phyloP scores from a whole-genome alignment of 1,284 basidiomycete species.

The Mycena citricolor region DNA sequence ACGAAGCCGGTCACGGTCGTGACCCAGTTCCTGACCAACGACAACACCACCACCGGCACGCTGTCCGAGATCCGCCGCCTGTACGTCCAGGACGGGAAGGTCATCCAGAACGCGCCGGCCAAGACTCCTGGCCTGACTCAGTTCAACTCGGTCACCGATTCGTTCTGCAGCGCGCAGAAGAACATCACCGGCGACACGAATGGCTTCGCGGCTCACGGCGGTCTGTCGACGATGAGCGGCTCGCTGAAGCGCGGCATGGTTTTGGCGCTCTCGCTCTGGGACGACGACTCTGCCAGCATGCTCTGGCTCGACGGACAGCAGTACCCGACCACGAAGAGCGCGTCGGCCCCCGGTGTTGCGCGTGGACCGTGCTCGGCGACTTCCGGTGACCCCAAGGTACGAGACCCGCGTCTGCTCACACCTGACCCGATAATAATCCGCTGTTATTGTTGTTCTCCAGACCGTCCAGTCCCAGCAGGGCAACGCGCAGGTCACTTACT shows the following conservation, averaged over 20 bases:
- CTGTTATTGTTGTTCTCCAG: too few species aligned
- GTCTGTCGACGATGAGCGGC: constrained; percentile 35
- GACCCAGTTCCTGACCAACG: constrained; percentile 52
- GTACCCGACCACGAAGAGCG: constrained; percentile 35
- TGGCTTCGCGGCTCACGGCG: constrained; percentile 46
- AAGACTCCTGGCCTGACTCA: constrained; percentile 40
- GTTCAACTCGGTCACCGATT: constrained; percentile 40
- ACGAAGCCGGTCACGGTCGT: constrained; percentile 50
- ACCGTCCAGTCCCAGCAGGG: constrained; percentile 40
- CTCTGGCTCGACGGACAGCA: constrained; percentile 46
- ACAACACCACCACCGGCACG: constrained; percentile 43
- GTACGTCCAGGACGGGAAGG: constrained; percentile 51
- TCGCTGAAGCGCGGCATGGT: constrained; percentile 41
- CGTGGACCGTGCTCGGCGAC: constrained; percentile 51
- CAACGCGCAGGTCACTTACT: constrained; percentile 47
- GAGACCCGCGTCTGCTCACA: too few species aligned
- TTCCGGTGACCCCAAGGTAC: constrained; percentile 47
- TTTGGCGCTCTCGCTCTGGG: constrained; percentile 45
- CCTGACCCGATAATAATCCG: too few species aligned
- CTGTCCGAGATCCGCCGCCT: constrained; percentile 51
- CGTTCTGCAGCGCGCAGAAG: constrained; percentile 44
- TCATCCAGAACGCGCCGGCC: constrained; percentile 50
- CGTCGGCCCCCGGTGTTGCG: constrained; percentile 39
- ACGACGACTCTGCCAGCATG: constrained; percentile 52
- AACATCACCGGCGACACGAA: constrained; percentile 42